A percentile compares a stretch with the other conserved stretches of the same genome.
phyloP scores from a whole-genome alignment of 805 yeast genomes.

The Lachancea dasiensis region DNA sequence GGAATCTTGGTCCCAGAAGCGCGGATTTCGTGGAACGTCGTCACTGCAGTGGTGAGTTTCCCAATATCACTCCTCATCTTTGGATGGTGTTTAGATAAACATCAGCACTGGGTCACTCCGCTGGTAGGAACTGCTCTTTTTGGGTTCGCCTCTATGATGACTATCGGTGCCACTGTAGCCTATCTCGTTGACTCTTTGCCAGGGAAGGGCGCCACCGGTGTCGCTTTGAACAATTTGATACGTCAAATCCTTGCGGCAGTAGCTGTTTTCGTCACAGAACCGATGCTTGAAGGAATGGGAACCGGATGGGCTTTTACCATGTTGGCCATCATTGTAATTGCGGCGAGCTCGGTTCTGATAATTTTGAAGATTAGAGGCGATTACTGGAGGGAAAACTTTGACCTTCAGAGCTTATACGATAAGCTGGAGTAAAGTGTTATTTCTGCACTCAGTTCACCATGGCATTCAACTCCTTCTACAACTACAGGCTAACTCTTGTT shows the following conservation, averaged over 20 bases:
- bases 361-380: constrained; percentile 51
- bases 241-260: constrained; percentile 70
- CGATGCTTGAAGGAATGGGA: constrained; percentile 60
- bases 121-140: constrained; percentile 74
- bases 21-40: constrained; percentile 68
- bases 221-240: constrained; percentile 71
- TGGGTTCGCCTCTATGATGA: constrained; percentile 80
- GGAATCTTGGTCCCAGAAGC: constrained; percentile 73
- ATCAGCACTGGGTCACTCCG: constrained; percentile 71
- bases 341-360: constrained; percentile 38
- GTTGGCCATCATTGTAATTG: constrained; percentile 50
- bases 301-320: constrained; percentile 66
- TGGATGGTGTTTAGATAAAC: constrained; percentile 74
- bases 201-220: constrained; percentile 84
- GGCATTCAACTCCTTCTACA: too few relatives aligned
- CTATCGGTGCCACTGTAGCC: constrained; percentile 74
- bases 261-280: constrained; percentile 71
- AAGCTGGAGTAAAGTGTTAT: constrained; percentile 27
- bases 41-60: constrained; percentile 53
- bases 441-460: too few relatives aligned
- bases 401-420: constrained; percentile 53
- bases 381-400: constrained; percentile 58
- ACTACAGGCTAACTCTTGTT: too few relatives aligned
- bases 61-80: constrained; percentile 65
- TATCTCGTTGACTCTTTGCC: constrained; percentile 81